These are phyloP conservation scores for Paramecium bursaria DNA, from an alignment of 73 alveolate genomes.

Conservation along the genomic window DNA sequence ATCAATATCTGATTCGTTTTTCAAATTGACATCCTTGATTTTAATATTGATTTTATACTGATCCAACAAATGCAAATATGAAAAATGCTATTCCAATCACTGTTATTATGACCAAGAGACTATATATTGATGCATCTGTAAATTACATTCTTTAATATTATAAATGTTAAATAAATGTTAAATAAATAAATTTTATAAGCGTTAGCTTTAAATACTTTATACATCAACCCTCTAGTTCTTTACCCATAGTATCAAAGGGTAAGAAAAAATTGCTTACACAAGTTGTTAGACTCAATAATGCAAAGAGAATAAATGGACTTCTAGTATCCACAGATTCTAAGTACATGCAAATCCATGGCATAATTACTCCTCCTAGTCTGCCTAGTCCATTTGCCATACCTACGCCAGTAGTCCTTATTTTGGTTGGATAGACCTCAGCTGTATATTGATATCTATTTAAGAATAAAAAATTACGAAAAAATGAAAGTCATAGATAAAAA, in stretches of 20 bases:
- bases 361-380: constrained; percentile 67
- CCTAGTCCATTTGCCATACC: constrained; percentile 74
- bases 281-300: constrained; percentile 50
- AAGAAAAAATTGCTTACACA: constrained; percentile 55
- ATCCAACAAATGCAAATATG: constrained; percentile 26
- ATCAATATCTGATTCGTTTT: constrained; percentile 3
- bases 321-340: constrained; percentile 7
- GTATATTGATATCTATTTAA: constrained; percentile 50
- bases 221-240: constrained; percentile 61
- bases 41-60: constrained; percentile 15
- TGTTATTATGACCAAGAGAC: not conserved
- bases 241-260: constrained; percentile 68
- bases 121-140: constrained; percentile 40
- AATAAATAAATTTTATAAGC: too few relatives aligned
- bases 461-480: constrained; percentile 53
- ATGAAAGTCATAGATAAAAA: constrained; percentile 61
- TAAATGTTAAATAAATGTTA: too few relatives aligned
- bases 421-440: constrained; percentile 70
- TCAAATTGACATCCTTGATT: constrained; percentile 19
- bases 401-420: constrained; percentile 67
- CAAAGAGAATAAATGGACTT: constrained; percentile 62
- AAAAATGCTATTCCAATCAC: constrained; percentile 31
- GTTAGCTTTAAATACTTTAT: too few relatives aligned
- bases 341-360: constrained; percentile 71
- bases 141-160: too few relatives aligned